Evolutionary conservation across 306 rosid species (phyloP), one percentile per base, ranked within the genome.

Genomic region (Senna siamea): DNA sequence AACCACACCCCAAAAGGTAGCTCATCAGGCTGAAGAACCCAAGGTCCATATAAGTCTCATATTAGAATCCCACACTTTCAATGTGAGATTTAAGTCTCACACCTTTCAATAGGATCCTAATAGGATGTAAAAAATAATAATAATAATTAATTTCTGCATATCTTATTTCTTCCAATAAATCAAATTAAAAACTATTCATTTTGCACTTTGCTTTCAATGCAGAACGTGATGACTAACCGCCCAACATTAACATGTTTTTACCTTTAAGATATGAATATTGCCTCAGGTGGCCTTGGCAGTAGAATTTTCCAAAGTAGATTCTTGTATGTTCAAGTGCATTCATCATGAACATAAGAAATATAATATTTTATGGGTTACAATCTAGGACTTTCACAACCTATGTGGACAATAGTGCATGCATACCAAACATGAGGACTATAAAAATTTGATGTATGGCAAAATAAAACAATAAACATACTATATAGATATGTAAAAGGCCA

Each of bases 401-500:
- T 13, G 65, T 32, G 44, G 43, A 9, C 23, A 7, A 15, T 14
- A 32, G 41, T 15, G 43, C n/a, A 35, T 9, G 68, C 17, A 37
- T 7, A 20, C 19, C 53, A 64, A 64, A 64, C 5, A 40, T 5
- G 15, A 64, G 12, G 26, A 19, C 17, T n/a, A 38, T 17, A 62
- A 43, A 38, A 62, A 4, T 35, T 7, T 37, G 4, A 17, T 18
- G 69, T 19, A 72, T 41, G 76, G 44, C 28, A 51, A 72, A 58
- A 58, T 43, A 72, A 50, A 28, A 72, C 40, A 32, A 3, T 30
- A 32, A 38, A 23, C 22, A 30, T 2, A 20, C 53, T 15, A 48
- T 69, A 26, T 55, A 38, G 66, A 78, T 66, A 61, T 10, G 73
- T 30, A 38, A 67, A 75, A 10, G 71, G 69, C 11, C 15, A 51